Percentiles rank a stretch among this genome's conserved stretches.
Evolutionary conservation across 2,329 filamentous ascomycete species (phyloP).

Genomic region (Fusarium sp.): DNA sequence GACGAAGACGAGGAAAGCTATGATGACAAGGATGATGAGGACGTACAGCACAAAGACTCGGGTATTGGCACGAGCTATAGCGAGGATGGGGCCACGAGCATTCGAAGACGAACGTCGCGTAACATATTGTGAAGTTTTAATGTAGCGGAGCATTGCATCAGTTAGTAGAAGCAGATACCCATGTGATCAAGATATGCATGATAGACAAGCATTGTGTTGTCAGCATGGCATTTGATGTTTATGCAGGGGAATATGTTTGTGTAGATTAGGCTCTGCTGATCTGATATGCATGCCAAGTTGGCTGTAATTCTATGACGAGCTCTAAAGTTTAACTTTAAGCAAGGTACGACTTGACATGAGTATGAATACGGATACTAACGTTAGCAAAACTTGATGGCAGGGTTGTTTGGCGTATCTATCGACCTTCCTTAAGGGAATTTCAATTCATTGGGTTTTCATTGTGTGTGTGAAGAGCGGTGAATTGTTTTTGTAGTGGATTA

Average conservation of each 20-base stretch:
- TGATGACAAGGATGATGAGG: constrained; percentile 51
- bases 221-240: background rate
- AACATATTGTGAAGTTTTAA: constrained; percentile 28
- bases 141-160: constrained; percentile 6
- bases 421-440: background rate
- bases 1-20: constrained; percentile 58
- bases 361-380: background rate
- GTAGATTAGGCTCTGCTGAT: constrained; percentile 2
- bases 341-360: background rate
- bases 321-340: constrained; percentile 17
- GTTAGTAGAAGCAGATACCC: constrained; percentile 26
- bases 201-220: constrained; percentile 6
- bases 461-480: background rate
- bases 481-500: background rate
- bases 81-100: constrained; percentile 52
- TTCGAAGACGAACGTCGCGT: constrained; percentile 52
- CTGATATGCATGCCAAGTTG: constrained; percentile 4
- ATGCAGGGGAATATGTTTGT: background rate
- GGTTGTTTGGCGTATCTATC: background rate
- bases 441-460: background rate
- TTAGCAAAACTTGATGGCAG: background rate
- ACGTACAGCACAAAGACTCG: constrained; percentile 55
- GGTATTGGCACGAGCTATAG: constrained; percentile 68
- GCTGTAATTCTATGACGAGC: constrained; percentile 38
- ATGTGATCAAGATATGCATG: constrained; percentile 1